phyloP scores from a whole-genome alignment of 768 basidiomycete species.

The Kwoniella sp. region DNA sequence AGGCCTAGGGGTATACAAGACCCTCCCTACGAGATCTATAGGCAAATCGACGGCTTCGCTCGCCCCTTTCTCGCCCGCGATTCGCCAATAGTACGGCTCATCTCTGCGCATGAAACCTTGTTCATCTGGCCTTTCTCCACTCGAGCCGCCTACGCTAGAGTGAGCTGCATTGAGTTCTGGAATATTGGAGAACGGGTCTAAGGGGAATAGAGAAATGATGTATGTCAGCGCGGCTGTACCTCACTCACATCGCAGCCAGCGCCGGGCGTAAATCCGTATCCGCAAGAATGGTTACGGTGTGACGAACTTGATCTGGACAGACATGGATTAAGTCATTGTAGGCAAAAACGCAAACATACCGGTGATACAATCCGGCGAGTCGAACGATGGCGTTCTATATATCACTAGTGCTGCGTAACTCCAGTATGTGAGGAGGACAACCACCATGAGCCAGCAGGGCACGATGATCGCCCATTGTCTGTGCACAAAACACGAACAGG shows the following conservation, averaged over 20 bases:
- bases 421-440: slow-evolving; percentile 52
- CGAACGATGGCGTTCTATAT: slow-evolving; percentile 44
- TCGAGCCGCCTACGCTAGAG: too few relatives aligned
- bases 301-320: too few relatives aligned
- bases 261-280: not conserved
- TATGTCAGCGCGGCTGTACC: not conserved
- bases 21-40: slow-evolving; percentile 40
- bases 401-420: slow-evolving; percentile 46
- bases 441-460: slow-evolving; percentile 51
- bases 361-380: slow-evolving; percentile 41
- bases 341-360: slow-evolving; percentile 29
- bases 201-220: not conserved
- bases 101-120: not conserved
- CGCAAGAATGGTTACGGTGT: too few relatives aligned
- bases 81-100: slow-evolving; percentile 35
- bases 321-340: too few relatives aligned
- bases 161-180: slow-evolving; percentile 3
- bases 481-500: too few relatives aligned
- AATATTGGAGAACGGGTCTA: slow-evolving; percentile 33
- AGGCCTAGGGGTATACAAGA: slow-evolving; percentile 35
- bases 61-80: slow-evolving; percentile 16
- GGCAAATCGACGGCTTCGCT: slow-evolving; percentile 40
- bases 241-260: not conserved
- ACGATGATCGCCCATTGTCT: slow-evolving; percentile 55
- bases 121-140: not conserved